These are phyloP conservation scores for Ophiostoma australiae DNA, from an alignment of 2,329 filamentous ascomycete genomes.

Conservation along the genomic window DNA sequence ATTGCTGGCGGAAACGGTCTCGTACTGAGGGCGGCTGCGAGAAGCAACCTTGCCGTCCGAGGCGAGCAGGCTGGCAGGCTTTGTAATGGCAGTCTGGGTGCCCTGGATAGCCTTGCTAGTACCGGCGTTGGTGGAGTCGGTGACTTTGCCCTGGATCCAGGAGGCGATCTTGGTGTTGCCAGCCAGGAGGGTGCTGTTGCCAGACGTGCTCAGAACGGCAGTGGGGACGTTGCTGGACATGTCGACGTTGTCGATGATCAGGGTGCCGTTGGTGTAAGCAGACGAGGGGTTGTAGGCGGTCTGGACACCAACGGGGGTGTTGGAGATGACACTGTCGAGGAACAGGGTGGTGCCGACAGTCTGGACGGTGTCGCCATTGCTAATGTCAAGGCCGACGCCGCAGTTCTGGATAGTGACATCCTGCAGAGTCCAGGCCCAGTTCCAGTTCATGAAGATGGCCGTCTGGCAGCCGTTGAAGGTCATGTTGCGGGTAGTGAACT, in stretches of 20 bases:
- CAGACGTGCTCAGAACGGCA: slow-evolving; percentile 59
- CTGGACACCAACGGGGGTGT: slow-evolving; percentile 70
- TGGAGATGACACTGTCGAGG: slow-evolving; percentile 72
- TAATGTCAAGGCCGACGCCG: slow-evolving; percentile 73
- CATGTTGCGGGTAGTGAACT: slow-evolving; percentile 80
- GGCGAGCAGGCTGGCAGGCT: slow-evolving; percentile 63
- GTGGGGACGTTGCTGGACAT: slow-evolving; percentile 62
- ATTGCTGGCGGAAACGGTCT: slow-evolving; percentile 56
- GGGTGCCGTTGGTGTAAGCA: slow-evolving; percentile 67
- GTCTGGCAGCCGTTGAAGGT: slow-evolving; percentile 78
- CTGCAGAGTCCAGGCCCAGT: slow-evolving; percentile 82
- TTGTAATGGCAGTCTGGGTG: slow-evolving; percentile 50
- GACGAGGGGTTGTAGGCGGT: slow-evolving; percentile 61
- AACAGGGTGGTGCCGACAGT: slow-evolving; percentile 81
- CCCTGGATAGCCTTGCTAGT: slow-evolving; percentile 55
- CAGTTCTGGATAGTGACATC: slow-evolving; percentile 69
- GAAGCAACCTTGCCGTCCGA: slow-evolving; percentile 67
- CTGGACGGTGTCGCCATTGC: slow-evolving; percentile 56
- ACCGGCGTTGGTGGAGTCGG: slow-evolving; percentile 35
- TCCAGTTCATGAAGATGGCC: slow-evolving; percentile 86
- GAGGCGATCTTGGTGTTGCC: slow-evolving; percentile 65
- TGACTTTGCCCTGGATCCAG: slow-evolving; percentile 70
- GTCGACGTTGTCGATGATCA: slow-evolving; percentile 87
- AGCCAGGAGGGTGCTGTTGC: slow-evolving; percentile 56
- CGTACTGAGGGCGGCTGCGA: slow-evolving; percentile 85